phyloP scores from a whole-genome alignment of 805 yeast genomes.

The Kuraishia ogatae region DNA sequence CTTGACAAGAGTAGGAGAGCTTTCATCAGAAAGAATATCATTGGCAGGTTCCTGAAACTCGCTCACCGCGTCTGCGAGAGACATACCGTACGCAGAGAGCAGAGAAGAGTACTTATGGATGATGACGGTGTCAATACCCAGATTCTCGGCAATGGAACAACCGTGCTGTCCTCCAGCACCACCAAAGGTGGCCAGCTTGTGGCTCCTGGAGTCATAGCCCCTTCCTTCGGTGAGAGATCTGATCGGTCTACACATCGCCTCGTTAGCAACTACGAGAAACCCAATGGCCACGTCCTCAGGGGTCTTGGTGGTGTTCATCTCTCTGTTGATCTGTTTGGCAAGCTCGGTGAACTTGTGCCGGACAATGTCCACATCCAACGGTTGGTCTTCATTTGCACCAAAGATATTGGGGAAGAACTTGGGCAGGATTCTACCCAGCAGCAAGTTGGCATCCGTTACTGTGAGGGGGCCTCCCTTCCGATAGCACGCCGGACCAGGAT shows the following conservation, averaged over 20 bases:
- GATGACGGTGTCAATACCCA: conserved; percentile 61
- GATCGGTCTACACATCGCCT: conserved; percentile 86
- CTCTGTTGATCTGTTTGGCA: conserved; percentile 44
- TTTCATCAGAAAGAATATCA: background rate
- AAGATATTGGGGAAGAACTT: conserved; percentile 74
- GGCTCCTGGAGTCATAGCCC: conserved; percentile 59
- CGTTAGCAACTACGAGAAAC: conserved; percentile 76
- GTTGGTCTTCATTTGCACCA: conserved; percentile 71
- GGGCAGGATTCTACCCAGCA: conserved; percentile 64
- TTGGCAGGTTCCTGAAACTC: conserved; percentile 25
- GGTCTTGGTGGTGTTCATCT: conserved; percentile 25
- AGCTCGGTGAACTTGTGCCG: conserved; percentile 40
- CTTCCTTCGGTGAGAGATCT: conserved; percentile 79
- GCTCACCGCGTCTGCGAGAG: conserved; percentile 76
- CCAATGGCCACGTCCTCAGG: conserved; percentile 73
- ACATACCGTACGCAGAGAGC: conserved; percentile 82
- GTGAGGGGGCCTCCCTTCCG: conserved; percentile 80
- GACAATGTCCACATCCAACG: conserved; percentile 51
- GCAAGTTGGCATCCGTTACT: conserved; percentile 76
- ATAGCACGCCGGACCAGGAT: conserved; percentile 87
- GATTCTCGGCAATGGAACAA: conserved; percentile 58
- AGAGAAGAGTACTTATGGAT: conserved; percentile 80
- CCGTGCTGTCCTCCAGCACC: conserved; percentile 96
- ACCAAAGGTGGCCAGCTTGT: conserved; percentile 76
- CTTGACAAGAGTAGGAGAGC: conserved; percentile 5